These are phyloP conservation scores for Entomortierella chlamydospora DNA, from an alignment of 192 early-diverging fungal genomes.

Conservation along the genomic window DNA sequence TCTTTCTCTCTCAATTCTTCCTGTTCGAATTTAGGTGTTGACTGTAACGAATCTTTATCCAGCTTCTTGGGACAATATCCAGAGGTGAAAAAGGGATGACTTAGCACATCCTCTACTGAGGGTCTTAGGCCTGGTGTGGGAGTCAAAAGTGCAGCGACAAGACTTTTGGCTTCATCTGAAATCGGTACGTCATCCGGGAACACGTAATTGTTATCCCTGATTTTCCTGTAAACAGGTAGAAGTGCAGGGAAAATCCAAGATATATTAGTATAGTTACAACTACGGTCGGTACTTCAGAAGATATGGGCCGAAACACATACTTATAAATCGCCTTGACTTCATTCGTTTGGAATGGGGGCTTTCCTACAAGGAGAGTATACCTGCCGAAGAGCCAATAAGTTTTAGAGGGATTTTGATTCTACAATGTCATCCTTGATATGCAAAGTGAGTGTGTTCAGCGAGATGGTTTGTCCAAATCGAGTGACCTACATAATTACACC, in stretches of 20 bases:
- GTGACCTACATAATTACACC: conserved; percentile 85
- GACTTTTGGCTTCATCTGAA: conserved; percentile 68
- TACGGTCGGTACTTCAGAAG: no score
- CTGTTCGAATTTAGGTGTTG: conserved; percentile 29
- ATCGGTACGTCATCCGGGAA: conserved; percentile 76
- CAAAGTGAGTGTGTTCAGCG: neutral
- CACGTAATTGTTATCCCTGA: conserved; percentile 69
- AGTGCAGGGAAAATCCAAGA: no score
- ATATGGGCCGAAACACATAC: no score
- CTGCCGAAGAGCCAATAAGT: conserved; percentile 33
- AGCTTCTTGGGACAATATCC: conserved; percentile 32
- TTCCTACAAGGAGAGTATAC: conserved; percentile 89
- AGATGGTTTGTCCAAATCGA: neutral
- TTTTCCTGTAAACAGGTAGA: conserved; percentile 21
- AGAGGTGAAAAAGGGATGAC: conserved; percentile 52
- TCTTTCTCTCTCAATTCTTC: conserved; percentile 29
- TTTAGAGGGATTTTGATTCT: no score
- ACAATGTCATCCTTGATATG: no score
- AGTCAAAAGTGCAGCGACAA: conserved; percentile 78
- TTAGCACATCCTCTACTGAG: conserved; percentile 38
- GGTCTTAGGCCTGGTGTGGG: conserved; percentile 53
- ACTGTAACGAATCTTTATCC: conserved; percentile 4
- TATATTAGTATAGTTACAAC: no score
- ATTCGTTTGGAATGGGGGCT: conserved; percentile 89
- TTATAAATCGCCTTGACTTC: conserved; percentile 83